Conservation (phyloP, 2,329 filamentous ascomycete genomes). For the Neofusicoccum laricinum region DNA sequence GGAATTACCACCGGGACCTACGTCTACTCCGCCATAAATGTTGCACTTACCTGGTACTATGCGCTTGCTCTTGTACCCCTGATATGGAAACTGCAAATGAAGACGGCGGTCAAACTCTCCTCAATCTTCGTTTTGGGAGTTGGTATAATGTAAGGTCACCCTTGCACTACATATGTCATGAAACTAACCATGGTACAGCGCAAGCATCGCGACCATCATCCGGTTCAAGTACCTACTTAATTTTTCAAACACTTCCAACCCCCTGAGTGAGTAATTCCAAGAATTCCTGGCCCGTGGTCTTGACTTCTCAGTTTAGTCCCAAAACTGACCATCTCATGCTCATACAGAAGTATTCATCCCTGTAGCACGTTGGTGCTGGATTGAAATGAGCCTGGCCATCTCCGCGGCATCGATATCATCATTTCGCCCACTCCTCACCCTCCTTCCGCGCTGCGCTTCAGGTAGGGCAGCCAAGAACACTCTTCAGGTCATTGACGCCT, state of each 20-base stretch:
- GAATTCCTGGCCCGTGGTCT: not conserved
- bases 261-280: not conserved
- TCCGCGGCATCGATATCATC: not conserved
- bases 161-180: not conserved
- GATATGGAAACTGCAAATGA: conserved; percentile 5
- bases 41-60: conserved; percentile 4
- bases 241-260: not conserved
- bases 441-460: not conserved
- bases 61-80: not conserved
- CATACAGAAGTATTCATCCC: not conserved
- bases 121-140: not conserved
- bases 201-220: conserved; percentile 8
- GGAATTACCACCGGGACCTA: not conserved
- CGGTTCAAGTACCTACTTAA: not conserved
- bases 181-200: not conserved
- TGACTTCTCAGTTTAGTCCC: not conserved
- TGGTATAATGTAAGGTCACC: not conserved
- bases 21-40: not conserved
- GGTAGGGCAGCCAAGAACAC: not conserved
- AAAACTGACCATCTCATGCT: too few species aligned
- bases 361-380: not conserved
- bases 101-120: not conserved
- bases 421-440: not conserved
- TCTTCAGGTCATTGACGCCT: too few species aligned
- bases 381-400: not conserved